A percentile compares a stretch with the other conserved stretches of the same genome.
Evolutionary conservation across 2,329 filamentous ascomycete species (phyloP).

Genomic region (Lachnum nothofagi): DNA sequence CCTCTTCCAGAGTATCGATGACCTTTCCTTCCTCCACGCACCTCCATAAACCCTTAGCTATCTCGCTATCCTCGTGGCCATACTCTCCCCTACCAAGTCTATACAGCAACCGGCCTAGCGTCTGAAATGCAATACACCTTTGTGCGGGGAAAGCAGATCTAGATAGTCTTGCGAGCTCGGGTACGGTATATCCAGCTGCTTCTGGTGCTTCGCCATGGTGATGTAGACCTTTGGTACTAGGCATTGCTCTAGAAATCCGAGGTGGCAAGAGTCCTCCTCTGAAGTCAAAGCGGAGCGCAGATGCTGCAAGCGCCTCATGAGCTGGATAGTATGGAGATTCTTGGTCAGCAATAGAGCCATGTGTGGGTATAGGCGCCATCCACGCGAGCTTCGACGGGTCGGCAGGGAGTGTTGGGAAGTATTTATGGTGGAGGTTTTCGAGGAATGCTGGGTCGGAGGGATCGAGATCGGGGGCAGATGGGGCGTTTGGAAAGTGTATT

Average conservation of each 20-base stretch:
- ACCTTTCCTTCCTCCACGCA: slow-evolving; percentile 72
- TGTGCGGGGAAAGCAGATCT: slow-evolving; percentile 80
- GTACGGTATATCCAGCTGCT: slow-evolving; percentile 88
- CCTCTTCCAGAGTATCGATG: slow-evolving; percentile 70
- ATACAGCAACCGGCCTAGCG: slow-evolving; percentile 78
- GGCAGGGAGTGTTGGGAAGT: slow-evolving; percentile 82
- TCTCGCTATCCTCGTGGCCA: slow-evolving; percentile 60
- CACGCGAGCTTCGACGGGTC: slow-evolving; percentile 83
- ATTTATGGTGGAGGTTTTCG: slow-evolving; percentile 77
- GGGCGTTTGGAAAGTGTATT: slow-evolving; percentile 38
- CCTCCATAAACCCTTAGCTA: slow-evolving; percentile 78
- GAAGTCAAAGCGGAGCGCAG: slow-evolving; percentile 84
- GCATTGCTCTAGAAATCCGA: slow-evolving; percentile 65
- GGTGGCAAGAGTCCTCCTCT: slow-evolving; percentile 75
- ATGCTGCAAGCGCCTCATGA: slow-evolving; percentile 64
- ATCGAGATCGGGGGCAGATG: slow-evolving; percentile 67
- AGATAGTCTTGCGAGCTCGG: slow-evolving; percentile 75
- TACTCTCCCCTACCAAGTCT: slow-evolving; percentile 69
- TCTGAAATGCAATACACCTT: slow-evolving; percentile 86
- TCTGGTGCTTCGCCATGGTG: slow-evolving; percentile 91
- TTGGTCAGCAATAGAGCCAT: slow-evolving; percentile 58
- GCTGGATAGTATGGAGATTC: slow-evolving; percentile 78
- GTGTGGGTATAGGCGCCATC: slow-evolving; percentile 71
- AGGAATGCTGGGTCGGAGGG: slow-evolving; percentile 80
- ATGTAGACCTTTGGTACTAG: slow-evolving; percentile 75